These are phyloP conservation scores for Dalbergia cochinchinensis DNA, from an alignment of 306 rosid species.

Conservation along the genomic window DNA sequence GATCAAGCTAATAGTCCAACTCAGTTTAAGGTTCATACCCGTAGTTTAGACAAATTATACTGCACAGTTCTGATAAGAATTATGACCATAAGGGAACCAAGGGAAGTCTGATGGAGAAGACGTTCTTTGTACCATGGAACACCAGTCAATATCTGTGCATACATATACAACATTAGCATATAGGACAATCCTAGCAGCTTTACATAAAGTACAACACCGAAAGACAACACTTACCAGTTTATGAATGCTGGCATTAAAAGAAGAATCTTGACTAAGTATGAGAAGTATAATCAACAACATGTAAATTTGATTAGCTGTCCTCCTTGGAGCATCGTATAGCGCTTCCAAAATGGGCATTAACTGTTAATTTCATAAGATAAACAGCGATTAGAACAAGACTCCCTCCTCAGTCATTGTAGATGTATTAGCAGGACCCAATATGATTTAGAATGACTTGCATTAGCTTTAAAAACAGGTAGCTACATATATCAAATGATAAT, in stretches of 20 bases:
- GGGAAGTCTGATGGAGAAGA: conserved; percentile 94
- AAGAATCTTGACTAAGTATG: conserved; percentile 97
- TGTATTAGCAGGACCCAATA: conserved; percentile 10
- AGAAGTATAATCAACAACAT: conserved; percentile 95
- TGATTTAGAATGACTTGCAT: conserved; percentile 32
- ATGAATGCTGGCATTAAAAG: conserved; percentile 97
- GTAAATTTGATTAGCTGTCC: conserved; percentile 94
- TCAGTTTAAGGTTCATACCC: conserved; percentile 67
- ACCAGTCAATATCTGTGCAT: conserved; percentile 76
- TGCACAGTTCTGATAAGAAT: conserved; percentile 97
- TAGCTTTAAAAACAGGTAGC: conserved; percentile 2
- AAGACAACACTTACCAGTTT: conserved; percentile 73
- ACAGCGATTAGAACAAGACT: conserved; percentile 37
- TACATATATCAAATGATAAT: conserved; percentile 39
- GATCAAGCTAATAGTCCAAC: conserved; percentile 37
- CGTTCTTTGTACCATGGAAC: conserved; percentile 99
- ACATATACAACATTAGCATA: conserved; percentile 47
- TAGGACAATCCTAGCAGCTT: conserved; percentile 42
- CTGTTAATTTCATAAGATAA: conserved; percentile 66
- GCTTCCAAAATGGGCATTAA: conserved; percentile 98
- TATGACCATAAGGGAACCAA: conserved; percentile 94
- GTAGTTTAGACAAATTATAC: conserved; percentile 89
- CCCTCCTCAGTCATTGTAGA: conserved; percentile 26
- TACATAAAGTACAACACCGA: conserved; percentile 28
- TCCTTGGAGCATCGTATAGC: conserved; percentile 81